Conservation (phyloP, 192 early-diverging fungal genomes). For the Coemansia sp. region DNA sequence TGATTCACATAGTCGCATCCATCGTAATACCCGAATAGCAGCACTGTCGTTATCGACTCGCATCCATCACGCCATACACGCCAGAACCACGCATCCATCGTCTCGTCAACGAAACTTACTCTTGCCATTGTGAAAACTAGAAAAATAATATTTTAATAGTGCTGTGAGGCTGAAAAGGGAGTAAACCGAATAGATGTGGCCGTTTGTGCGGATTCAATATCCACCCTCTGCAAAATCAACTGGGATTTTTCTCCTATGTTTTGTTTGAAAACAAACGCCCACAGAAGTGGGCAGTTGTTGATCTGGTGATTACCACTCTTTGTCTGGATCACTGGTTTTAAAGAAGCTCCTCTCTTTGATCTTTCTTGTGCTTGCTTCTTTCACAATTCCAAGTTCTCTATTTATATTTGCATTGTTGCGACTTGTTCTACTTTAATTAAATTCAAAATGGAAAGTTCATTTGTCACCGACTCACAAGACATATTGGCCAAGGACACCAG, state of each 20-base stretch:
- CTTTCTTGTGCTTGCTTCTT: neutral
- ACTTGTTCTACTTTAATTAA: too few relatives aligned
- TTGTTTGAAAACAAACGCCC: too few relatives aligned
- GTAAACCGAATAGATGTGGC: neutral
- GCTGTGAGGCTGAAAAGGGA: slow-evolving; percentile 3
- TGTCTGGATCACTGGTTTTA: neutral
- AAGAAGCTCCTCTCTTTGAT: slow-evolving; percentile 2
- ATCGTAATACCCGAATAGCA: neutral
- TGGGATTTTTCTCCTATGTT: neutral
- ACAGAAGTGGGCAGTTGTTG: too few relatives aligned
- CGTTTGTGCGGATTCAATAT: neutral
- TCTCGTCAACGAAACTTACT: slow-evolving; percentile 1
- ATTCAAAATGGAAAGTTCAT: slow-evolving; percentile 49
- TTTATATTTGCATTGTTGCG: neutral
- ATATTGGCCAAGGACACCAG: slow-evolving; percentile 65
- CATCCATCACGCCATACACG: neutral
- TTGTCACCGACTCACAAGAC: slow-evolving; percentile 58
- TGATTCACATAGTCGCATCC: neutral
- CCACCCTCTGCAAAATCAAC: neutral
- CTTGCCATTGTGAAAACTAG: slow-evolving; percentile 9
- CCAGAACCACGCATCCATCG: slow-evolving; percentile 2
- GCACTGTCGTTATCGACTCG: neutral
- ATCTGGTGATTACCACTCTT: neutral
- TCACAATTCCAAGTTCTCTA: neutral
- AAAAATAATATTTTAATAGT: slow-evolving; percentile 7